Evolutionary conservation across 345 rosid species (phyloP), one percentile per base, ranked within the genome.

Genomic region (Lepidium africanum): DNA sequence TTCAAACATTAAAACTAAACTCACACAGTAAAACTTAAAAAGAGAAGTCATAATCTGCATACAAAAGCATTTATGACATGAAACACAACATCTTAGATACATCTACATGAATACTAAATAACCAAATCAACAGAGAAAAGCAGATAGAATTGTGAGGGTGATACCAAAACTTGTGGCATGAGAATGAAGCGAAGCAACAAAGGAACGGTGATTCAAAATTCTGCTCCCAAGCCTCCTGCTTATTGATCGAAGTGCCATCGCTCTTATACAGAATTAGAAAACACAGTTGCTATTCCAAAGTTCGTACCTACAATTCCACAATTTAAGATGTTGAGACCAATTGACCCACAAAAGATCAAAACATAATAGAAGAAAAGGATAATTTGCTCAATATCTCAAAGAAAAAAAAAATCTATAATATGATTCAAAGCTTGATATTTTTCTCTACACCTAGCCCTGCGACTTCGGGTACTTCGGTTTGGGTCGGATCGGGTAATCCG

Each of bases 91-190:
- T 59, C 49, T 25, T 47, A 1, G 19, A 57, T 11, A 59, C 65
- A 41, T 35, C 46, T 25, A 58, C n/a, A 48, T 38, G 48, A 51
- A 41, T 6, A 69, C 49, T 25, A 16, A 39, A 37, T 37, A 72
- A n/a, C 25, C 10, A 54, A 55, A 11, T 66, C 56, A 16, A 67
- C 25, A 43, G 40, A 38, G n/a, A 17, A 45, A 19, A 30, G 5
- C 1, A 21, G 6, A 66, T 7, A 17, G 8, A 23, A 33, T 49
- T 5, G 23, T 41, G 46, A 66, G 63, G 51, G 45, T 19, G 21
- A 8, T 79, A 93, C 98, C 99, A 23, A 93, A 93, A 84, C 99
- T 93, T 12, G 95, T 91, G 77, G 99, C 94, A 59, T 93, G 98
- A 38, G 97, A 88, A 78, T 93, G 97, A 43, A 91, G 82, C 7